phyloP scores from a whole-genome alignment of 306 rosid species.

The Castanospermum australe region DNA sequence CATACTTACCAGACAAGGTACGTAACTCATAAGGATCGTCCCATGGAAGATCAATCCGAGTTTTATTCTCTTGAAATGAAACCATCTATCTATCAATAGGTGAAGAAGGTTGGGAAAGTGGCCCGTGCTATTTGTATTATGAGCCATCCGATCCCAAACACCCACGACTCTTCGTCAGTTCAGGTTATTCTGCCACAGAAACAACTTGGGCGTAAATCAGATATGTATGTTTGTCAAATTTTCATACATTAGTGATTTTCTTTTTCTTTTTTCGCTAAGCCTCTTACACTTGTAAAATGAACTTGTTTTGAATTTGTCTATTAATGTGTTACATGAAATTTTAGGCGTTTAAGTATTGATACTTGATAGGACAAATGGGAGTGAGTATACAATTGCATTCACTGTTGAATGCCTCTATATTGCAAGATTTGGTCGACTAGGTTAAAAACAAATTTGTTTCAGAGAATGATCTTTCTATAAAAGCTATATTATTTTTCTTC shows the following conservation, averaged over 20 bases:
- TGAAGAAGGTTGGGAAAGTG: conserved; percentile 57
- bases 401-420: not conserved
- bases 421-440: not conserved
- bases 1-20: conserved; percentile 57
- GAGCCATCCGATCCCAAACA: conserved; percentile 65
- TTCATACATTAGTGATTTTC: not conserved
- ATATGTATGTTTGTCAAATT: conserved; percentile 39
- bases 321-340: not conserved
- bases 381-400: not conserved
- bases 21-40: not conserved
- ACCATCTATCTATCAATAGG: conserved; percentile 31
- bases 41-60: not conserved
- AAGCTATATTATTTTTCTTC: not conserved
- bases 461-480: not conserved
- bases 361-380: not conserved
- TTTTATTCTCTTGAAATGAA: not conserved
- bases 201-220: conserved; percentile 64
- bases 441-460: not conserved
- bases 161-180: conserved; percentile 52
- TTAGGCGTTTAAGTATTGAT: not conserved
- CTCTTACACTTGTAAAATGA: not conserved
- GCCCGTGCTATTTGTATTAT: conserved; percentile 66
- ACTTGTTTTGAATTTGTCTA: not conserved
- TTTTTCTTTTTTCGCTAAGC: not conserved
- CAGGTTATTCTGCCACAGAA: conserved; percentile 67